Evolutionary conservation across 768 basidiomycete genomes (phyloP).

Genomic region (Kwoniella sp.): DNA sequence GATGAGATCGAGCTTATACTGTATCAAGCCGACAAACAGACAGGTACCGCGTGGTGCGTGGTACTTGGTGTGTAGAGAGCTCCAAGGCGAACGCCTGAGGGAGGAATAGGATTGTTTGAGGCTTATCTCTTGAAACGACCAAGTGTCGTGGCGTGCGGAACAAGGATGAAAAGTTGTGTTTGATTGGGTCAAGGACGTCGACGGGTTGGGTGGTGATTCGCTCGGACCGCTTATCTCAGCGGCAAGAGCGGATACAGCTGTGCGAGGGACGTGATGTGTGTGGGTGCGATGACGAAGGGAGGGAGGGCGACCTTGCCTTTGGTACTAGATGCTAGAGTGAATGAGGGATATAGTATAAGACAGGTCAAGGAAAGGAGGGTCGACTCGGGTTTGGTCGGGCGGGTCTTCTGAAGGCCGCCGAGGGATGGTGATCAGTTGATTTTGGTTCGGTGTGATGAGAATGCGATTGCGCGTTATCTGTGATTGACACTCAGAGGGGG

Average conservation of each 20-base stretch:
- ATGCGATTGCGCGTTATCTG: not conserved
- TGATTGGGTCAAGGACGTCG: too few relatives aligned
- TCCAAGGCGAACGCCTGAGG: too few relatives aligned
- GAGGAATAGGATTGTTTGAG: not conserved
- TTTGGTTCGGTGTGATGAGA: too few relatives aligned
- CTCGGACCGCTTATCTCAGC: not conserved
- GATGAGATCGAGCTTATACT: not conserved
- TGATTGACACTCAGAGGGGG: too few relatives aligned
- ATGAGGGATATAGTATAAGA: not conserved
- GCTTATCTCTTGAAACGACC: not conserved
- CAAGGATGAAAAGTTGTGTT: not conserved
- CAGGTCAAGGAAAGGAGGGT: not conserved
- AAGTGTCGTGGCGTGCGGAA: not conserved
- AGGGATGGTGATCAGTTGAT: not conserved
- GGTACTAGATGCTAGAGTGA: not conserved
- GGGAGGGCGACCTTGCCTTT: not conserved
- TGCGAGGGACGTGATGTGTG: not conserved
- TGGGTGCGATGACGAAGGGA: not conserved
- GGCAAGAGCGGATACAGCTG: not conserved
- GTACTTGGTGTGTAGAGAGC: too few relatives aligned
- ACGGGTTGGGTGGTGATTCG: not conserved
- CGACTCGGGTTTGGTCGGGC: not conserved
- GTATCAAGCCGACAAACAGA: not conserved
- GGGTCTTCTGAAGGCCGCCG: too few relatives aligned
- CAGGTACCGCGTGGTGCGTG: not conserved